Evolutionary conservation across 805 yeast species (phyloP).

Genomic region (Wickerhamomyces bisporus): DNA sequence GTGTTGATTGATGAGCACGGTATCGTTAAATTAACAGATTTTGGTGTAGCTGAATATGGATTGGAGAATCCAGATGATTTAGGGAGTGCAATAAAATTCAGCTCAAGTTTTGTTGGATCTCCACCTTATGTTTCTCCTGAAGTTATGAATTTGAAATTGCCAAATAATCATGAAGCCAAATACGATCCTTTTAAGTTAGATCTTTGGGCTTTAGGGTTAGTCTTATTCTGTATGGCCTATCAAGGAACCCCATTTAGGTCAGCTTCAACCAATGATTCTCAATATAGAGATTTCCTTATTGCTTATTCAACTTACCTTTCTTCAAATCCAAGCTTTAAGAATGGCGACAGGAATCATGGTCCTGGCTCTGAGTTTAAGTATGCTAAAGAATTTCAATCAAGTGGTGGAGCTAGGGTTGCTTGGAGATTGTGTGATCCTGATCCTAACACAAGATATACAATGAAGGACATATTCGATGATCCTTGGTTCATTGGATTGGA

Average conservation of each 20-base stretch:
- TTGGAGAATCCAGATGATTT: slow-evolving; percentile 49
- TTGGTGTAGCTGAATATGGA: slow-evolving; percentile 68
- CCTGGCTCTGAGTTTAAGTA: slow-evolving; percentile 72
- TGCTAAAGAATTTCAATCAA: slow-evolving; percentile 54
- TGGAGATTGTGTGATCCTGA: slow-evolving; percentile 74
- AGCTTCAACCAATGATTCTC: slow-evolving; percentile 42
- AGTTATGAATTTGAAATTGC: slow-evolving; percentile 47
- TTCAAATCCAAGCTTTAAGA: slow-evolving; percentile 44
- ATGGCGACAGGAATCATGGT: slow-evolving; percentile 41
- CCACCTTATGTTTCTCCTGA: slow-evolving; percentile 83
- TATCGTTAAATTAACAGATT: slow-evolving; percentile 64
- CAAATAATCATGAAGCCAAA: slow-evolving; percentile 27
- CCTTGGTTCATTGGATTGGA: slow-evolving; percentile 59
- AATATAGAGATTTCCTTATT: slow-evolving; percentile 50
- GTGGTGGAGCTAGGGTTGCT: slow-evolving; percentile 62
- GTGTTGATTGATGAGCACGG: slow-evolving; percentile 56
- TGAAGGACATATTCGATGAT: slow-evolving; percentile 51
- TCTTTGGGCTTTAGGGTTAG: slow-evolving; percentile 67
- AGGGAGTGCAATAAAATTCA: slow-evolving; percentile 30
- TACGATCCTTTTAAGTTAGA: slow-evolving; percentile 69
- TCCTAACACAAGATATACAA: slow-evolving; percentile 44
- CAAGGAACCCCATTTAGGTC: slow-evolving; percentile 56
- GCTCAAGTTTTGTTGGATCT: slow-evolving; percentile 59
- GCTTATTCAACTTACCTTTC: slow-evolving; percentile 37
- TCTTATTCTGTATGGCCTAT: slow-evolving; percentile 55